Percentiles rank a stretch among this genome's conserved stretches.
phyloP scores from a whole-genome alignment of 176 grass and related monocot species.

The Melocanna baccifera region DNA sequence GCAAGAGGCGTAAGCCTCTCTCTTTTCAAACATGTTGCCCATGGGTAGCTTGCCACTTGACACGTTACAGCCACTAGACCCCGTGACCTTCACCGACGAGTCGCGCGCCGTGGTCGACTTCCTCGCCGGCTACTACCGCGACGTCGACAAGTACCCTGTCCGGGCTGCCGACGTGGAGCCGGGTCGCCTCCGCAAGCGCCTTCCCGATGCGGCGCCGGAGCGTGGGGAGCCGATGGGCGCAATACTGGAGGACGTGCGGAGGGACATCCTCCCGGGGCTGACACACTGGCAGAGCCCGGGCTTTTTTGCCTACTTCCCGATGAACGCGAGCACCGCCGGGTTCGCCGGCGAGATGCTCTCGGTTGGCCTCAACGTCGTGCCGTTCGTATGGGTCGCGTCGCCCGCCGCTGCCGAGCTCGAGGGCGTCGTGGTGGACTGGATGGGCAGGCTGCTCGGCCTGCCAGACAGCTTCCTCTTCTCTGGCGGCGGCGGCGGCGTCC shows the following conservation, averaged over 20 bases:
- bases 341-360: constrained; percentile 65
- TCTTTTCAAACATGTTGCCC: background rate
- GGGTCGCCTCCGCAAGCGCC: constrained; percentile 32
- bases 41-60: constrained; percentile 37
- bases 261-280: constrained; percentile 42
- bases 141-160: constrained; percentile 40
- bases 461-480: constrained; percentile 41
- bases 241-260: constrained; percentile 35
- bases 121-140: constrained; percentile 45
- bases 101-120: constrained; percentile 33
- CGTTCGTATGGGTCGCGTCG: constrained; percentile 54
- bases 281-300: constrained; percentile 67
- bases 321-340: constrained; percentile 49
- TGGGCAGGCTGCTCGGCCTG: constrained; percentile 23
- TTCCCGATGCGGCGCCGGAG: constrained; percentile 37
- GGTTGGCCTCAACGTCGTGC: constrained; percentile 43
- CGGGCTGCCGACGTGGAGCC: constrained; percentile 31
- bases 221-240: constrained; percentile 22
- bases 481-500: constrained; percentile 47
- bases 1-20: too few relatives aligned
- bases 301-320: constrained; percentile 53
- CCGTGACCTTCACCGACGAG: constrained; percentile 22
- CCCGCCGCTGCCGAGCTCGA: constrained; percentile 48
- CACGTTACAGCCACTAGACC: constrained; percentile 21
- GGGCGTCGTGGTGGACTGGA: constrained; percentile 50